Percentiles rank a stretch among this genome's conserved stretches.
Evolutionary conservation across 2,329 filamentous ascomycete species (phyloP).

Genomic region (Nigrograna mackinnonii): DNA sequence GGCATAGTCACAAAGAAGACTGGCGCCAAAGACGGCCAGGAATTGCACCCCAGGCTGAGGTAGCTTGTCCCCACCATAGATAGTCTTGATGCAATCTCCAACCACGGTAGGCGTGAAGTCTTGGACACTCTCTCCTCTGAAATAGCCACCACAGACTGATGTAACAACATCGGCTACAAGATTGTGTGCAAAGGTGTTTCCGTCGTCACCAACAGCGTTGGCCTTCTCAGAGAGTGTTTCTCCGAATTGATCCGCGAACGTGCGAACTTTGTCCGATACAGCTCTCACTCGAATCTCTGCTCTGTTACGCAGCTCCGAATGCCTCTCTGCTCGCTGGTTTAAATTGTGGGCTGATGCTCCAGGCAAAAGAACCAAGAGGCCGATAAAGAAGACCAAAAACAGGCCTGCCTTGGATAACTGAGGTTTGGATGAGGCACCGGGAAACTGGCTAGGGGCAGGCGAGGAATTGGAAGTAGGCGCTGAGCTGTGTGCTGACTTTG

Average conservation of each 20-base stretch:
- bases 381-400: constrained; percentile 13
- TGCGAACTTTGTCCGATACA: constrained; percentile 16
- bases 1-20: constrained; percentile 21
- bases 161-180: constrained; percentile 19
- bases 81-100: constrained; percentile 17
- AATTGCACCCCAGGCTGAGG: constrained; percentile 16
- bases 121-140: constrained; percentile 10
- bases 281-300: constrained; percentile 16
- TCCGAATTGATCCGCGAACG: constrained; percentile 16
- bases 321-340: constrained; percentile 1
- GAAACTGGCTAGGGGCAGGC: constrained; percentile 4
- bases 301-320: constrained; percentile 6
- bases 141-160: constrained; percentile 21
- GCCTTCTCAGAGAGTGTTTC: constrained; percentile 13
- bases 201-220: constrained; percentile 16
- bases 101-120: constrained; percentile 16
- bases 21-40: constrained; percentile 22
- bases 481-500: background rate
- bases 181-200: constrained; percentile 19
- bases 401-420: constrained; percentile 6
- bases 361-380: constrained; percentile 13
- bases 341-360: constrained; percentile 9
- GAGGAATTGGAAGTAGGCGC: constrained; percentile 1
- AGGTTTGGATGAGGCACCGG: constrained; percentile 5
- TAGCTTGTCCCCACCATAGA: constrained; percentile 18